Percentiles rank a stretch among this genome's conserved stretches.
phyloP scores from a whole-genome alignment of 202 grass and related monocot species.

The Tripidium arundinaceum region DNA sequence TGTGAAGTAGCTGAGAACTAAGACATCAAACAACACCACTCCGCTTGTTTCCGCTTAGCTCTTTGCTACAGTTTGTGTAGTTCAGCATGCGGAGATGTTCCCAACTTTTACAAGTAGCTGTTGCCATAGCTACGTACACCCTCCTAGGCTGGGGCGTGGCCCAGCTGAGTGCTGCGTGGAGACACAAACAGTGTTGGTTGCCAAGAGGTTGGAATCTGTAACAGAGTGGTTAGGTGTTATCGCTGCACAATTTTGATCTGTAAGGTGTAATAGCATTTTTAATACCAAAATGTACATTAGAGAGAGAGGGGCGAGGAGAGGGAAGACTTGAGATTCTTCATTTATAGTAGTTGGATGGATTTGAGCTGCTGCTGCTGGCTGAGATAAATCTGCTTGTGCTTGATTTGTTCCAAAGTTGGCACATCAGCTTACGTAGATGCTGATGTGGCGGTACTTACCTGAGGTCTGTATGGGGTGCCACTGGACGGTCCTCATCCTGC shows the following conservation, averaged over 20 bases:
- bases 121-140: slow-evolving; percentile 3
- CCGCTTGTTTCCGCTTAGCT: slow-evolving; percentile 20
- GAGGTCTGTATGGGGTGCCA: slow-evolving; percentile 32
- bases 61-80: slow-evolving; percentile 50
- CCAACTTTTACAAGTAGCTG: slow-evolving; percentile 32
- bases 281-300: slow-evolving; percentile 66
- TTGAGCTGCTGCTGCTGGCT: slow-evolving; percentile 21
- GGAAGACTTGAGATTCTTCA: slow-evolving; percentile 51
- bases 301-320: slow-evolving; percentile 12
- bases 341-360: slow-evolving; percentile 55
- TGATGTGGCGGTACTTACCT: slow-evolving; percentile 3
- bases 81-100: slow-evolving; percentile 16
- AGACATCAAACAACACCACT: slow-evolving; percentile 7
- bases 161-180: slow-evolving; percentile 17
- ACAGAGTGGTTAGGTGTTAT: slow-evolving; percentile 37
- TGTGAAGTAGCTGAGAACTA: slow-evolving; percentile 24
- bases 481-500: no score
- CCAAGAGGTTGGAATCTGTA: slow-evolving; percentile 9
- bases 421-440: slow-evolving; percentile 36
- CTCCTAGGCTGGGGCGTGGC: slow-evolving; percentile 25
- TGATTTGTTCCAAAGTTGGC: slow-evolving; percentile 42
- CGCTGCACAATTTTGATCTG: slow-evolving; percentile 69
- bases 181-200: background rate
- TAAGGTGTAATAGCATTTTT: slow-evolving; percentile 59
- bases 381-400: slow-evolving; percentile 40